Evolutionary conservation across 805 yeast genomes (phyloP).

Genomic region (Candida adriatica): DNA sequence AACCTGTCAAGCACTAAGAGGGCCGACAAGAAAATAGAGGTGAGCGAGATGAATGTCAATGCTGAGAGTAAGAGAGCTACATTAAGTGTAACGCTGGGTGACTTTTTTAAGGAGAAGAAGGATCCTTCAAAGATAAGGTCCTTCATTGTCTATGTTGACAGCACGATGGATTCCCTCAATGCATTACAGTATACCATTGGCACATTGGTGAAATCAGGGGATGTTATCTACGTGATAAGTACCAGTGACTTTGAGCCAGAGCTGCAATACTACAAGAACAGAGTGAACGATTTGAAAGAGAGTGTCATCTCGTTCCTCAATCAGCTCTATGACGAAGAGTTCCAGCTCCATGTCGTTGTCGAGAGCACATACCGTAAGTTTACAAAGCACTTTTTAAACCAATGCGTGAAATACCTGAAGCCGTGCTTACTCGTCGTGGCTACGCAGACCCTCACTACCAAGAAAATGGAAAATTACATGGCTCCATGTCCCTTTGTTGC

Average conservation of each 20-base stretch:
- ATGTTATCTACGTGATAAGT: slow-evolving; percentile 60
- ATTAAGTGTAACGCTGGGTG: slow-evolving; percentile 64
- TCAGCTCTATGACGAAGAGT: slow-evolving; percentile 12
- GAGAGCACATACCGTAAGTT: slow-evolving; percentile 31
- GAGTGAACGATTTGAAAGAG: slow-evolving; percentile 10
- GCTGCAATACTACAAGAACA: slow-evolving; percentile 17
- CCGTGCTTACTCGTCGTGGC: slow-evolving; percentile 23
- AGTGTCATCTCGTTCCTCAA: slow-evolving; percentile 10
- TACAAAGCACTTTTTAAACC: slow-evolving; percentile 32
- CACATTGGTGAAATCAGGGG: slow-evolving; percentile 73
- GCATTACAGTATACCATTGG: slow-evolving; percentile 90
- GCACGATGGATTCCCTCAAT: slow-evolving; percentile 73
- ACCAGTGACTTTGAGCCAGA: slow-evolving; percentile 36
- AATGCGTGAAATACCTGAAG: slow-evolving; percentile 28
- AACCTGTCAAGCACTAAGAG: slow-evolving; percentile 11
- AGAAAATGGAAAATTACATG: slow-evolving; percentile 17
- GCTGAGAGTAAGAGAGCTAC: slow-evolving; percentile 49
- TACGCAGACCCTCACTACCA: slow-evolving; percentile 11
- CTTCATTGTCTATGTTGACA: slow-evolving; percentile 73
- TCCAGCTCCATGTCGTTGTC: slow-evolving; percentile 24
- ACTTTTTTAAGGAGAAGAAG: slow-evolving; percentile 34
- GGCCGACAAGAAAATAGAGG: slow-evolving; percentile 39
- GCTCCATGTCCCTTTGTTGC: slow-evolving; percentile 20
- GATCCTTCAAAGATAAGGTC: slow-evolving; percentile 35
- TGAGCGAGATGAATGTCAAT: slow-evolving; percentile 51